Evolutionary conservation across 202 grass and related monocot genomes (phyloP).

Genomic region (Setaria italica): DNA sequence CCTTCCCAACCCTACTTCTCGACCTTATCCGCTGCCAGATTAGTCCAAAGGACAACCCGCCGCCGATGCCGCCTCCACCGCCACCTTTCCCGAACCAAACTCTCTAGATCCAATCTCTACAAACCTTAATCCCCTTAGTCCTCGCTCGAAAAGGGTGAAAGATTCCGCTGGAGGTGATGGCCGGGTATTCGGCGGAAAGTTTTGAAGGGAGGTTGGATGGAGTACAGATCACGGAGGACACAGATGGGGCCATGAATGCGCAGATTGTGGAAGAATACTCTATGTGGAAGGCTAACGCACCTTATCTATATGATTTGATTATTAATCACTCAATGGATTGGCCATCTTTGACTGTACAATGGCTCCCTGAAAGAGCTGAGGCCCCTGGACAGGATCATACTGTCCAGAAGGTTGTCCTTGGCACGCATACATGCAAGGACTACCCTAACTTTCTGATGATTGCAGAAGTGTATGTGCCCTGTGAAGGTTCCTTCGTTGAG

Average conservation of each 20-base stretch:
- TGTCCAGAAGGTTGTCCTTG: constrained; percentile 72
- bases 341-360: constrained; percentile 64
- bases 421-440: constrained; percentile 52
- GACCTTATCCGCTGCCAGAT: not conserved
- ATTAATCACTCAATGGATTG: constrained; percentile 67
- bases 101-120: constrained; percentile 30
- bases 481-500: constrained; percentile 30
- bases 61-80: not conserved
- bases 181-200: not conserved
- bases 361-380: constrained; percentile 62
- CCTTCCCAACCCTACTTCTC: not conserved
- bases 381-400: constrained; percentile 56
- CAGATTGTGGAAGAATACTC: constrained; percentile 18
- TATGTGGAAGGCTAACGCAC: constrained; percentile 58
- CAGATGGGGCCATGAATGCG: constrained; percentile 28
- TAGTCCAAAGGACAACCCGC: constrained; percentile 3
- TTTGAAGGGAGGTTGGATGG: not conserved
- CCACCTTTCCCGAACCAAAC: constrained; percentile 19
- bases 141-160: not conserved
- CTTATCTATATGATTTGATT: constrained; percentile 60
- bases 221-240: constrained; percentile 26
- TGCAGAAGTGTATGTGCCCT: constrained; percentile 58
- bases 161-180: not conserved
- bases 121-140: not conserved
- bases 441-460: constrained; percentile 63